These are phyloP conservation scores for Yamadazyma trypodendri DNA, from an alignment of 1,139 yeast genomes.

Conservation along the genomic window DNA sequence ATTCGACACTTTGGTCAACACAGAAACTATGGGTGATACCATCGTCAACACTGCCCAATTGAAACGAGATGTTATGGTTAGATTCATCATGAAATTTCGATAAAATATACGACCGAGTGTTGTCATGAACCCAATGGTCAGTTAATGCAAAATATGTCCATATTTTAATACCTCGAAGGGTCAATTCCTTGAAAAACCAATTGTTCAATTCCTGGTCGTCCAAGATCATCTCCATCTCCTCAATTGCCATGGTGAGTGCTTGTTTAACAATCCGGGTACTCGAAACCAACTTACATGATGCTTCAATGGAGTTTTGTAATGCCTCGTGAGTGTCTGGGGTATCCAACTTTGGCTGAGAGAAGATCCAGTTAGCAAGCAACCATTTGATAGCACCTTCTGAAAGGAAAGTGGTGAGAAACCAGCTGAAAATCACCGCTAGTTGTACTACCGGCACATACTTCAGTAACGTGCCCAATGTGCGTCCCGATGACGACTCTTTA, in stretches of 20 bases:
- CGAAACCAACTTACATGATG: conserved; percentile 41
- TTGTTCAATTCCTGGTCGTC: conserved; percentile 43
- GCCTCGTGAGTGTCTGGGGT: conserved; percentile 21
- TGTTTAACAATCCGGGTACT: conserved; percentile 48
- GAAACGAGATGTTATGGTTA: conserved; percentile 30
- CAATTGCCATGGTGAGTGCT: conserved; percentile 53
- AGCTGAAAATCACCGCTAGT: conserved; percentile 22
- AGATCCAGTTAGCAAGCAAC: conserved; percentile 23
- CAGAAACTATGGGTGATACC: conserved; percentile 58
- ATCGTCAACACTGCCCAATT: conserved; percentile 22
- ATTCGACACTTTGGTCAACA: conserved; percentile 51
- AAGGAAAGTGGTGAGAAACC: conserved; percentile 21
- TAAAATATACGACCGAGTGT: conserved; percentile 43
- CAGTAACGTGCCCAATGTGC: conserved; percentile 29
- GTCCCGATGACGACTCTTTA: conserved; percentile 52
- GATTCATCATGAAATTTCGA: conserved; percentile 30
- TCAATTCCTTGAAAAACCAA: conserved; percentile 45
- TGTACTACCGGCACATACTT: conserved; percentile 33
- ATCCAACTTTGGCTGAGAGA: conserved; percentile 21
- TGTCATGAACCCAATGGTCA: conserved; percentile 63
- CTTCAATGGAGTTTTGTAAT: conserved; percentile 39
- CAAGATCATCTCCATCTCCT: conserved; percentile 53
- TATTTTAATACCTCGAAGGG: conserved; percentile 22
- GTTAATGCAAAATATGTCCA: conserved; percentile 58
- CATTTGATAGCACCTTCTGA: conserved; percentile 19